Evolutionary conservation across 176 grass and related monocot genomes (phyloP), one percentile per base, ranked within the genome.

Genomic region (Panicum miliaceum): DNA sequence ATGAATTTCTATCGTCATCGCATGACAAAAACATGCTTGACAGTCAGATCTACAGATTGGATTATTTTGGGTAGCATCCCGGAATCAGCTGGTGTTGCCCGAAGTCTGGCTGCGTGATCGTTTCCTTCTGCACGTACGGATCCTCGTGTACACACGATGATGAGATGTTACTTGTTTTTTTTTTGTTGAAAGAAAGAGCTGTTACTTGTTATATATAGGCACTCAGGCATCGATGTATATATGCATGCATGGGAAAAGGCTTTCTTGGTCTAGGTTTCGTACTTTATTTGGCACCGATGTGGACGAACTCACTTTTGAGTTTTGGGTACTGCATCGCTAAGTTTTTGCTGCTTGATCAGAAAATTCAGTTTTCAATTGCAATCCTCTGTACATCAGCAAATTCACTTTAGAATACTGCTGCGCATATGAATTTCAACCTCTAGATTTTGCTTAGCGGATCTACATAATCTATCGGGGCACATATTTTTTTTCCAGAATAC

Each of bases 71-170:
- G 4, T 57, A 7, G 19, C 11, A 58, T 76, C 20, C 6, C 0
- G 20, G 20, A 29, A 32, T 32, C 29, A 41, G 53, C 22, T 8
- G 52, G 46, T 58, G 22, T 41, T 25, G 3, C 20, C 56, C 7
- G 26, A 41, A 42, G 25, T 42, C 53, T 42, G 34, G 19, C 51
- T n/a, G 74, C 15, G 16, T 14, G 25, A 53, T 38, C 27, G 25
- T 68, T 53, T 53, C 22, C 10, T 11, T 53, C 45, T 36, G 26
- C 12, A 3, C 12, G 19, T 61, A 61, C n/a, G 58, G 57, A 59
- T 61, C 23, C 58, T 27, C 35, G 12, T 38, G 43, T 23, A 52
- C 77, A 80, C 38, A 40, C 47, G 76, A 64, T 47, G 42, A 79
- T 35, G 16, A 64, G 16, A 64, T 35, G 76, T 64, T 50, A 19